These are phyloP conservation scores for Tilletia walkeri DNA, from an alignment of 1,284 basidiomycete species.

Conservation along the genomic window DNA sequence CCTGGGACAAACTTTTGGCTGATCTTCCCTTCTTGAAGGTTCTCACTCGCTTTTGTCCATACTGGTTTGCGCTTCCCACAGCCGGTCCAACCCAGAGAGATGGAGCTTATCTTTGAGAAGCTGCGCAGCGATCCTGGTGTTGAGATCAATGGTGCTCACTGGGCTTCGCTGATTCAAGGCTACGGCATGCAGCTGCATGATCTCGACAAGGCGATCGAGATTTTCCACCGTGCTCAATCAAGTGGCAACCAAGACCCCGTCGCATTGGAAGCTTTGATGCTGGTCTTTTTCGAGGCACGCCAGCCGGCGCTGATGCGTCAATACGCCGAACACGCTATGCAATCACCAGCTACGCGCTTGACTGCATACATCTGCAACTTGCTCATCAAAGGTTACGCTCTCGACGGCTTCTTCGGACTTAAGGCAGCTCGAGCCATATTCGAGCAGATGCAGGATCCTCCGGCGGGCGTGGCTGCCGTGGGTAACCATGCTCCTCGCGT, in stretches of 20 bases:
- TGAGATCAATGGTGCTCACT: conserved; percentile 77
- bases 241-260: conserved; percentile 64
- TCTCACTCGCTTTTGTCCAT: no score
- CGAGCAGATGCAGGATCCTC: conserved; percentile 80
- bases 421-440: conserved; percentile 63
- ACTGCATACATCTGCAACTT: conserved; percentile 95
- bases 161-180: conserved; percentile 86
- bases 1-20: conserved; percentile 77
- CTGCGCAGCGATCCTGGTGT: conserved; percentile 64
- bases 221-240: conserved; percentile 65
- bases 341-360: conserved; percentile 68
- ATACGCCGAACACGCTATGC: conserved; percentile 37
- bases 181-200: conserved; percentile 80
- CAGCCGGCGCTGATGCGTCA: conserved; percentile 59
- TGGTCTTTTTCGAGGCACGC: conserved; percentile 72
- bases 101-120: conserved; percentile 72
- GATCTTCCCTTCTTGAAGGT: conserved; percentile 82
- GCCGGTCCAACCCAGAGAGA: conserved; percentile 55
- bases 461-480: conserved; percentile 79
- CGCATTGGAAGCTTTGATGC: conserved; percentile 85
- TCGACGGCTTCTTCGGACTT: conserved; percentile 64
- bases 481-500: conserved; percentile 72
- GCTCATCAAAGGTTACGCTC: conserved; percentile 70
- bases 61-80: conserved; percentile 67
- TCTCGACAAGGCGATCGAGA: conserved; percentile 70